Evolutionary conservation across 2,329 filamentous ascomycete species (phyloP), one percentile per base, ranked within the genome.

Genomic region (Sclerotinia trifoliorum): DNA sequence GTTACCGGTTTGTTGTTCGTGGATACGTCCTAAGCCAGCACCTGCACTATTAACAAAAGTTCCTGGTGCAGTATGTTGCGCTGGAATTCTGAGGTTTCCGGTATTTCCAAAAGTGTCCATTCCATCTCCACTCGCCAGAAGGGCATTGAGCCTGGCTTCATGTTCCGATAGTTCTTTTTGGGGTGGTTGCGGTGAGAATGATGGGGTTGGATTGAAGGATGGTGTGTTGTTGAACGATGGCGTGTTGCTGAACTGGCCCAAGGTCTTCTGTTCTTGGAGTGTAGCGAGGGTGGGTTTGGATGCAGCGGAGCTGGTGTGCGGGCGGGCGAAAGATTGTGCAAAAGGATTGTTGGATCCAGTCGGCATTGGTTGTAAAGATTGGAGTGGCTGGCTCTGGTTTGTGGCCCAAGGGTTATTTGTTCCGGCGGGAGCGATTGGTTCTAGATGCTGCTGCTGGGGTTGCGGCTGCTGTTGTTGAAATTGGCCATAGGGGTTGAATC

Each of bases 331-430:
- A n/a, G 89, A 85, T 17, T 86, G 84, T 35, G 95, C 94, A 77
- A 99, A 99, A 2, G 95, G 95, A 78, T 99, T 99, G 83, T 99
- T 99, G 21, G 95, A 98, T 60, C 95, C 95, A 3, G 95, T 99
- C 4, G 92, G 90, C 77, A 93, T 90, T 5, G 93, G 91, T 77
- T 91, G 89, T 71, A 97, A 80, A 2, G 90, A 85, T 63, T 88
- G 82, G 56, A 81, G 78, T 69, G 86, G 83, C 71, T 85, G 85
- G 70, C 81, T 83, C 70, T 83, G 84, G n/a, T 66, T 85, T 39
- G 84, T 85, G 32, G 92, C 91, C 92, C 94, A 99, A 0, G 95
- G 95, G 78, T 99, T 99, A 81, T 98, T 96, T 79, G 88, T 96
- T 48, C 93, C 94, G 32, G 94, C 83, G 71, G 92, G 90, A 26